Percentiles rank a stretch among this genome's conserved stretches.
phyloP scores from a whole-genome alignment of 2,329 filamentous ascomycete genomes.

The Cryphonectria nitschkei region DNA sequence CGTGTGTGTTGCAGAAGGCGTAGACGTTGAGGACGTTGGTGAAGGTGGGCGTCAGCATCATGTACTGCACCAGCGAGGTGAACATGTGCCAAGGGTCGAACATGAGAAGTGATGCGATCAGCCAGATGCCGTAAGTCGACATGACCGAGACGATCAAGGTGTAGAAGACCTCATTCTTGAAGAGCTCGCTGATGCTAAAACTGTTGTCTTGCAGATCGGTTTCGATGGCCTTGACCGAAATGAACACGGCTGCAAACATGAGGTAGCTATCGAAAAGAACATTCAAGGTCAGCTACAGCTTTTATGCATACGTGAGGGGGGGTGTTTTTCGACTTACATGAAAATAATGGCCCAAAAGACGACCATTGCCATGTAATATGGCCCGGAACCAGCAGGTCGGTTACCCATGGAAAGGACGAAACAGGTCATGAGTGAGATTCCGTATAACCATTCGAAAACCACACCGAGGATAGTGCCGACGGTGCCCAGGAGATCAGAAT shows the following conservation, averaged over 20 bases:
- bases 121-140: slow-evolving; percentile 92
- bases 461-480: slow-evolving; percentile 82
- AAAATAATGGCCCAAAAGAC: slow-evolving; percentile 97
- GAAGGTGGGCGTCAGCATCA: slow-evolving; percentile 92
- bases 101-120: slow-evolving; percentile 89
- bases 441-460: slow-evolving; percentile 95
- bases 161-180: slow-evolving; percentile 88
- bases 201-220: slow-evolving; percentile 64
- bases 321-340: slow-evolving; percentile 60
- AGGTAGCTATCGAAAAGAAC: slow-evolving; percentile 65
- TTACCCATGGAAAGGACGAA: slow-evolving; percentile 96
- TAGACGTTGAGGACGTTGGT: slow-evolving; percentile 99
- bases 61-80: slow-evolving; percentile 92
- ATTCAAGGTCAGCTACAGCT: slow-evolving; percentile 30
- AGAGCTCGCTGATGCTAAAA: slow-evolving; percentile 74
- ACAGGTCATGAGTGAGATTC: slow-evolving; percentile 87
- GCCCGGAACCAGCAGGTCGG: slow-evolving; percentile 89
- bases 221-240: slow-evolving; percentile 86
- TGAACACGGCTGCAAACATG: slow-evolving; percentile 92
- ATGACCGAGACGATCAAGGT: slow-evolving; percentile 90
- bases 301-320: neutral
- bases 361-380: slow-evolving; percentile 96
- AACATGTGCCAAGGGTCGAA: slow-evolving; percentile 99
- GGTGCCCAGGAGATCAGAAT: slow-evolving; percentile 69
- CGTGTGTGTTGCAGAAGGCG: slow-evolving; percentile 97